Base-by-base conservation (phyloP, 139 green algal genomes). In the Desmodesmus armatus region DNA sequence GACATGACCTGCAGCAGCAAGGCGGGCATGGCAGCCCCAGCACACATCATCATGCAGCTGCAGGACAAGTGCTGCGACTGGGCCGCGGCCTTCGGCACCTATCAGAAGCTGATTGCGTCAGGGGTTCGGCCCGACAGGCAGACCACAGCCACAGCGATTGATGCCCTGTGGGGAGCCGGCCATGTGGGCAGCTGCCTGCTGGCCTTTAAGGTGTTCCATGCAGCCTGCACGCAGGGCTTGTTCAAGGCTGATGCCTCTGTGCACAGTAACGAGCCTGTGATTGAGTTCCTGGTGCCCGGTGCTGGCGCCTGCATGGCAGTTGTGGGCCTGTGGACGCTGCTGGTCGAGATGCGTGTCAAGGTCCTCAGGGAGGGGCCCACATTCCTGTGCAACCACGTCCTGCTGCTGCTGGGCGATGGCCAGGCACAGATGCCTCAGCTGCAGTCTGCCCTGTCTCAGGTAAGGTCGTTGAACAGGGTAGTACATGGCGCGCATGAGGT, bases 41-140 rank as follows among this genome's bases (percentile, higher is more conserved):
- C 82, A 3, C 72, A 77, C 82, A 65, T 82, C 39, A 69, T 87
- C 15, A 78, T 88, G 40, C 35, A 67, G 44, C 47, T 88, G 60
- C 74, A 88, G 60, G 62, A 78, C 74, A 70, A 49, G 41, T 88
- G 83, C 83, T 83, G 83, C 66, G 74, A 83, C 41, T 88, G 83
- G 83, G 39, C 62, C 41, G 73, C 31, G 2, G 83, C 83, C 29
- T 62, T 70, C 53, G 31, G 60, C 62, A 77, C 63, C 39, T 92
- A 82, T 47, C 41, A 82, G 60, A 88, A 74, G 66, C 87, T 83
- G 25, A 51, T 62, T 7, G 78, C 63, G 0, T 65, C 40, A n/a
- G 79, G 79, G 3, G 71, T 87, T 19, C 82, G 71, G 29, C 82
- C 71, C 3, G 82, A 87, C 58, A 43, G 40, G n/a, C 71, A 82